These are phyloP conservation scores for Pseudogymnoascus sp. DNA, from an alignment of 2,329 filamentous ascomycete genomes.

Conservation along the genomic window DNA sequence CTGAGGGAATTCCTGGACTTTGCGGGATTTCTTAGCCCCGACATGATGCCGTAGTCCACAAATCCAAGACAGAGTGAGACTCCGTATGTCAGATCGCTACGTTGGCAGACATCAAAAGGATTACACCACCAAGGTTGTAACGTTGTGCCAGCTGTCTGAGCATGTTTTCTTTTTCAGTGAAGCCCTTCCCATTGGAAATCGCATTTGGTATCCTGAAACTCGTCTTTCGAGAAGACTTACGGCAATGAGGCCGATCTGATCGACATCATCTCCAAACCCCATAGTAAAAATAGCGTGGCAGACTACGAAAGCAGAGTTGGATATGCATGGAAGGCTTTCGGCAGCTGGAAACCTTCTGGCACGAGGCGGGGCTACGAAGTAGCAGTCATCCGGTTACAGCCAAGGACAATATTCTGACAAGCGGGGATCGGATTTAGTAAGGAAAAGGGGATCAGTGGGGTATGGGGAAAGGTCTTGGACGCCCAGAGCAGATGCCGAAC, in stretches of 20 bases:
- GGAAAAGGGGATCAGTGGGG: not conserved
- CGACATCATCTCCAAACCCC: not conserved
- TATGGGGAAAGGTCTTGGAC: not conserved
- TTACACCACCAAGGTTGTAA: not conserved
- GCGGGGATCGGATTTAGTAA: not conserved
- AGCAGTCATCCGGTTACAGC: not conserved
- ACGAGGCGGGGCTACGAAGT: not conserved
- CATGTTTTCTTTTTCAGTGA: not conserved
- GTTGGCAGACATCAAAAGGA: not conserved
- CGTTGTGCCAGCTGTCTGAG: not conserved
- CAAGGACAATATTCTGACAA: not conserved
- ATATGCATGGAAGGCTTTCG: not conserved
- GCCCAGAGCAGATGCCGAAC: not conserved
- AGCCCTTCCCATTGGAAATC: too few species aligned
- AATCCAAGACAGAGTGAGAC: not conserved
- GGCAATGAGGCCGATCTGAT: not conserved
- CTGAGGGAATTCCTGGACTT: not conserved
- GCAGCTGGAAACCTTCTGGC: not conserved
- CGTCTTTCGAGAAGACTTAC: not conserved
- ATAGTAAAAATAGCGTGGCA: not conserved
- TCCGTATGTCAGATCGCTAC: not conserved
- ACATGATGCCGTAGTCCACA: not conserved
- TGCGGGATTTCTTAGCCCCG: not conserved
- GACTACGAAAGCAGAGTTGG: not conserved
- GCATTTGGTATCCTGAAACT: not conserved